A percentile compares a stretch with the other conserved stretches of the same genome.
These are phyloP conservation scores for Phytopythium cucurbitacearum DNA, from an alignment of 352 stramenopile species.

Conservation along the genomic window DNA sequence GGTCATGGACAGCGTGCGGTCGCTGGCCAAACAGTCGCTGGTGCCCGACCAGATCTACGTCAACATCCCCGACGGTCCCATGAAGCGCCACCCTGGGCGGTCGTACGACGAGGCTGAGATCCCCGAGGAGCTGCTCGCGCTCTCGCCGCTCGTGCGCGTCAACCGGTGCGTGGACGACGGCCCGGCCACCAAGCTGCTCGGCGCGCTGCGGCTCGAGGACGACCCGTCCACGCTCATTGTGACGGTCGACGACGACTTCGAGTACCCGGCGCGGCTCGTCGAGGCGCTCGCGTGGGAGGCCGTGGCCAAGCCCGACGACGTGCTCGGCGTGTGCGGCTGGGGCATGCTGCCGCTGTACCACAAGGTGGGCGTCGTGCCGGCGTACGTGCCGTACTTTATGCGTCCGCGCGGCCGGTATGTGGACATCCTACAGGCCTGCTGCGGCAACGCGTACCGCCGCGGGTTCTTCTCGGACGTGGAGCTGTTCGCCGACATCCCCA, in stretches of 20 bases:
- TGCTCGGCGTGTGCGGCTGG: conserved; percentile 73
- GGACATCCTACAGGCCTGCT: conserved; percentile 72
- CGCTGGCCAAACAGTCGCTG: conserved; percentile 50
- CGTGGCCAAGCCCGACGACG: conserved; percentile 46
- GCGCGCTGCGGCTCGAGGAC: conserved; percentile 51
- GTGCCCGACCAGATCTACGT: conserved; percentile 75
- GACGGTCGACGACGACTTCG: conserved; percentile 82
- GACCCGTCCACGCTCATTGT: conserved; percentile 69
- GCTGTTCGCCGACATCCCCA: conserved; percentile 56
- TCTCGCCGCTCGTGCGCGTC: conserved; percentile 50
- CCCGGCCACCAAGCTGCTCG: conserved; percentile 73
- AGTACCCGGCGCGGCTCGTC: conserved; percentile 60
- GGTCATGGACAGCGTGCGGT: conserved; percentile 73
- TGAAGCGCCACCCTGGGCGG: conserved; percentile 72
- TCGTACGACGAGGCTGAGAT: conserved; percentile 74
- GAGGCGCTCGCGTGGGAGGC: conserved; percentile 70
- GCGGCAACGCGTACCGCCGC: conserved; percentile 66
- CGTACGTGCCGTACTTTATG: conserved; percentile 84
- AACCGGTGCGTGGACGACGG: conserved; percentile 80
- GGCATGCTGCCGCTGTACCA: conserved; percentile 75
- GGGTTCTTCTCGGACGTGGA: conserved; percentile 74
- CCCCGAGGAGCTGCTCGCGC: conserved; percentile 31
- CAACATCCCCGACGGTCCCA: conserved; percentile 60
- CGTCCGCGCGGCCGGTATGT: conserved; percentile 62
- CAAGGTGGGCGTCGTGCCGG: conserved; percentile 66